These are phyloP conservation scores for Celoporthe dispersa DNA, from an alignment of 2,329 filamentous ascomycete genomes.

Conservation along the genomic window DNA sequence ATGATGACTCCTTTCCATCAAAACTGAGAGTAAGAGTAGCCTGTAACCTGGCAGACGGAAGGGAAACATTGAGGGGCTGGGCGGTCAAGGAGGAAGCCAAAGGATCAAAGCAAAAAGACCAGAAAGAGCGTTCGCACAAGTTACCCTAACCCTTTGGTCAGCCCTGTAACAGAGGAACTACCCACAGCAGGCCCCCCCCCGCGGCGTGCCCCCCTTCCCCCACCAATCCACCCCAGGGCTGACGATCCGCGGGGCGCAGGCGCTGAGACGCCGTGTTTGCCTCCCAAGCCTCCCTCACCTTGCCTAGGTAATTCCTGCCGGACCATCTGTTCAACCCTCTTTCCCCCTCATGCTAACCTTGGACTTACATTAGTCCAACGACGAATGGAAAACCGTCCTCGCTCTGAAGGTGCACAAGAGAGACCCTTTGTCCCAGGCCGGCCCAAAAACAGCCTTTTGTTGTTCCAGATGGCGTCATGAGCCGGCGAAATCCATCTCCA, in stretches of 20 bases:
- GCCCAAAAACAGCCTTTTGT: not conserved
- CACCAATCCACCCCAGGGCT: not conserved
- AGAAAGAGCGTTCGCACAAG: too few species aligned
- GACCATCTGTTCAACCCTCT: not conserved
- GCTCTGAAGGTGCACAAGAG: not conserved
- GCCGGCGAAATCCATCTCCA: not conserved
- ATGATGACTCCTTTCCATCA: too few species aligned
- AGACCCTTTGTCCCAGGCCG: not conserved
- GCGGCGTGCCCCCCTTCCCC: too few species aligned
- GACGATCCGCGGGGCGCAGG: not conserved
- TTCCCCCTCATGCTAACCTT: not conserved
- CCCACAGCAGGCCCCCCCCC: too few species aligned
- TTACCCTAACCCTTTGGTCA: too few species aligned
- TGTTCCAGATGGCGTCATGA: conserved; percentile 3
- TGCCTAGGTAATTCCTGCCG: not conserved
- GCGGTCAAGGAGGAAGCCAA: not conserved
- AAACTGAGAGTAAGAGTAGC: too few species aligned
- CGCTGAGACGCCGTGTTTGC: not conserved
- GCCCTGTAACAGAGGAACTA: not conserved
- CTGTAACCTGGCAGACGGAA: too few species aligned
- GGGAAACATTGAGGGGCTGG: too few species aligned
- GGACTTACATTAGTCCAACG: not conserved
- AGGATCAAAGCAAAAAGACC: too few species aligned
- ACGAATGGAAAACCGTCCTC: not conserved
- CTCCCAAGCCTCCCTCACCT: not conserved